Percentiles rank a stretch among this genome's conserved stretches.
These are phyloP conservation scores for Talaromyces stipitatus DNA, from an alignment of 495 filamentous ascomycete species.

Conservation along the genomic window DNA sequence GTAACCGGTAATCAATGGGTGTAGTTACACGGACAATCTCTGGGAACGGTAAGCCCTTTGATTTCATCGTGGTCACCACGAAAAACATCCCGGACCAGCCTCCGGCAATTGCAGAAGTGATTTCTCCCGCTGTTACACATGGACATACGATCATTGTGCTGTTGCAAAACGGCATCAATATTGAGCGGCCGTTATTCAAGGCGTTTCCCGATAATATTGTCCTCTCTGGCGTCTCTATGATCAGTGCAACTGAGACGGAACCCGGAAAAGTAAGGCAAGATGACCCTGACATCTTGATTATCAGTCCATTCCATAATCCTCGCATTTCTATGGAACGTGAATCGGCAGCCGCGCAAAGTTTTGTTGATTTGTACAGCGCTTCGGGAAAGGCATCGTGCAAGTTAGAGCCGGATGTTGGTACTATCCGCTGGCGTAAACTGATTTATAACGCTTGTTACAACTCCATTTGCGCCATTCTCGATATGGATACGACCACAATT, in stretches of 20 bases:
- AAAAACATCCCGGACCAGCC: conserved; percentile 45
- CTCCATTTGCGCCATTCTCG: conserved; percentile 5
- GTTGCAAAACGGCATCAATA: conserved; percentile 49
- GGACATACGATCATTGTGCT: conserved; percentile 40
- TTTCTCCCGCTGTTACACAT: conserved; percentile 64
- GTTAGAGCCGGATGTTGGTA: background rate
- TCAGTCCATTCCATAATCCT: conserved; percentile 1
- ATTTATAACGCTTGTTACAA: conserved; percentile 1
- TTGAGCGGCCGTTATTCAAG: conserved; percentile 37
- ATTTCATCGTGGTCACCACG: conserved; percentile 46
- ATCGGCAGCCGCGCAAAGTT: background rate
- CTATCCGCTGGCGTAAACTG: conserved; percentile 2
- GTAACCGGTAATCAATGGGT: background rate
- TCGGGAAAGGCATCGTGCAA: background rate
- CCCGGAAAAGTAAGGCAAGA: background rate
- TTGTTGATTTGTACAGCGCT: conserved; percentile 11
- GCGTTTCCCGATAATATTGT: conserved; percentile 39
- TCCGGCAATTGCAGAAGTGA: conserved; percentile 48
- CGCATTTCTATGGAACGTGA: background rate
- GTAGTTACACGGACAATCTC: background rate
- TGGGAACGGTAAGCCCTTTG: conserved; percentile 14
- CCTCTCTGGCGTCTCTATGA: conserved; percentile 11
- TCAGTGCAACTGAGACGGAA: background rate
- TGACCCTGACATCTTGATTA: background rate
- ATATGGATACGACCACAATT: conserved; percentile 8